Percentiles rank a stretch among this genome's conserved stretches.
phyloP scores from a whole-genome alignment of 805 yeast genomes.

The Candida ponderosae region DNA sequence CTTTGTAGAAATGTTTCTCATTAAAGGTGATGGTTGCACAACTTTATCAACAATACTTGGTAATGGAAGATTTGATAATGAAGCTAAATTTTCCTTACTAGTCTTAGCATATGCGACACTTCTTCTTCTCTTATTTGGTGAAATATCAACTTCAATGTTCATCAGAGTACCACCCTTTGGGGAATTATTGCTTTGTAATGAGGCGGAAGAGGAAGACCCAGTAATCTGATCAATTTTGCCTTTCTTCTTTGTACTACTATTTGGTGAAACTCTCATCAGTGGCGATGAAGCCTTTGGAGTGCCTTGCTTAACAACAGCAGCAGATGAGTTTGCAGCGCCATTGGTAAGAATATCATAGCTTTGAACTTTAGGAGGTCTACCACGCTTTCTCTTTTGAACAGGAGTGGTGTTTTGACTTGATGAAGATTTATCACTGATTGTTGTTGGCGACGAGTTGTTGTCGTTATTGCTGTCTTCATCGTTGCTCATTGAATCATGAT shows the following conservation, averaged over 20 bases:
- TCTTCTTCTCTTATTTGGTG: background rate
- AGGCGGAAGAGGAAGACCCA: slow-evolving; percentile 11
- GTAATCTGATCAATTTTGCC: slow-evolving; percentile 1
- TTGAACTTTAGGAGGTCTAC: slow-evolving; percentile 18
- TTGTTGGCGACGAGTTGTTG: background rate
- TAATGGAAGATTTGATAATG: too few relatives aligned
- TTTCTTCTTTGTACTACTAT: background rate
- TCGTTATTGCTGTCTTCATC: too few relatives aligned
- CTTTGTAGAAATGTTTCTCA: slow-evolving; percentile 4
- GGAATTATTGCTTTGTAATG: slow-evolving; percentile 9
- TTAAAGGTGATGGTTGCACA: too few relatives aligned
- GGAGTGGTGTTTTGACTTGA: slow-evolving; percentile 6
- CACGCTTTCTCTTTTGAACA: slow-evolving; percentile 21
- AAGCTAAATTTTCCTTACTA: background rate
- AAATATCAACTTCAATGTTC: slow-evolving; percentile 5
- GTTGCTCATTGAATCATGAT: background rate
- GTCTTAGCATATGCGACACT: background rate
- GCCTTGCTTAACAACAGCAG: slow-evolving; percentile 20
- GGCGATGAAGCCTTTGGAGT: slow-evolving; percentile 20
- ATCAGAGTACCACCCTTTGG: slow-evolving; percentile 20
- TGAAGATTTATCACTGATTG: background rate
- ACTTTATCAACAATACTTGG: too few relatives aligned
- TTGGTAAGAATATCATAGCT: slow-evolving; percentile 5
- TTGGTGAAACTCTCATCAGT: slow-evolving; percentile 21
- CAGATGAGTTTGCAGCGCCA: slow-evolving; percentile 19